Conservation (phyloP, 2,329 filamentous ascomycete genomes). For the Fusarium clavum region DNA sequence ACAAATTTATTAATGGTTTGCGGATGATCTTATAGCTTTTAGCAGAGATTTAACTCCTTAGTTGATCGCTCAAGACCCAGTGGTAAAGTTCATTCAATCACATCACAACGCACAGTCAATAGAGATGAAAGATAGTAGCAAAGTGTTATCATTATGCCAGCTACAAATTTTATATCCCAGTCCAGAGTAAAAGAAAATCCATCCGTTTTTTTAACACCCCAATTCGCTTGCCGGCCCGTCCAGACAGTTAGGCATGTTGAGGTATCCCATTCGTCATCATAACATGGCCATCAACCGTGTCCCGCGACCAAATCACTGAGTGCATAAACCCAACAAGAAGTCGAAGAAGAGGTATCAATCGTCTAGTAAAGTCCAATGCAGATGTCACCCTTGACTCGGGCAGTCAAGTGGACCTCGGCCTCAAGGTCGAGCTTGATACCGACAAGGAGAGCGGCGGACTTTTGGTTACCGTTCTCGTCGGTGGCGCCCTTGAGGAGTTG, state of each 20-base stretch:
- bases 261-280: constrained; percentile 38
- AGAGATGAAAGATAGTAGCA: constrained; percentile 24
- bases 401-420: constrained; percentile 71
- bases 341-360: not conserved
- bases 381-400: constrained; percentile 70
- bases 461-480: constrained; percentile 68
- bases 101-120: not conserved
- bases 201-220: constrained; percentile 30
- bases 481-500: constrained; percentile 67
- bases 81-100: not conserved
- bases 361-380: constrained; percentile 56
- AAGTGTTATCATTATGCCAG: constrained; percentile 29
- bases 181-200: constrained; percentile 29
- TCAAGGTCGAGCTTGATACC: constrained; percentile 74
- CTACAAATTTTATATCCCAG: constrained; percentile 37
- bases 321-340: not conserved
- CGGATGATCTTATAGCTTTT: not conserved
- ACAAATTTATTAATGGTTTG: not conserved
- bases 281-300: constrained; percentile 28
- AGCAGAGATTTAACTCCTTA: not conserved
- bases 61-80: not conserved
- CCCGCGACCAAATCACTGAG: constrained; percentile 33
- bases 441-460: constrained; percentile 67
- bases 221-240: constrained; percentile 33
- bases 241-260: constrained; percentile 34